Conservation (phyloP, 2,329 filamentous ascomycete genomes). For the Microcera coccophila region DNA sequence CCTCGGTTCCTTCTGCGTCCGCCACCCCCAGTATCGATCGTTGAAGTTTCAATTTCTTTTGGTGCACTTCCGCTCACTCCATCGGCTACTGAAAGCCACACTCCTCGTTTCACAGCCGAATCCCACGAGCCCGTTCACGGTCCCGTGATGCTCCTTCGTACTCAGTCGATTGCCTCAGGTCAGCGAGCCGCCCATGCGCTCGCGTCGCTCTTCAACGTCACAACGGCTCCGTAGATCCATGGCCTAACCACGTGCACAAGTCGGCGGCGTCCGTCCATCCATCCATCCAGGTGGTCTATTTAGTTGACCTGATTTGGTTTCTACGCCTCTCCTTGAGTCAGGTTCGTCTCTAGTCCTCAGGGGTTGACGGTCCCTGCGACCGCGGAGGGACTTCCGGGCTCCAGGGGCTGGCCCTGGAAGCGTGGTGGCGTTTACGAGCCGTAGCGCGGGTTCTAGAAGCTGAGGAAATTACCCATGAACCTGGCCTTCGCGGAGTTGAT, state of each 20-base stretch:
- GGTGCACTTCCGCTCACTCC: background rate
- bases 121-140: background rate
- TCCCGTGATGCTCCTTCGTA: background rate
- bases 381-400: constrained; percentile 23
- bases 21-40: background rate
- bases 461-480: constrained; percentile 13
- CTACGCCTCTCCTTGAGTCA: constrained; percentile 12
- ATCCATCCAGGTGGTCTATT: background rate
- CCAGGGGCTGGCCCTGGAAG: constrained; percentile 16
- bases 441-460: constrained; percentile 26
- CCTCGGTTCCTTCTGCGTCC: background rate
- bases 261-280: background rate
- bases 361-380: background rate
- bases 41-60: background rate
- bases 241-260: background rate
- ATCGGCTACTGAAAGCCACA: background rate
- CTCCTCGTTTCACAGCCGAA: background rate
- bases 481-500: constrained; percentile 8
- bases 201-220: too few species aligned
- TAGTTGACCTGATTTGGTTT: background rate
- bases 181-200: background rate
- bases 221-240: background rate
- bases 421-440: constrained; percentile 3
- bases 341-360: background rate
- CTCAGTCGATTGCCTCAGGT: background rate